Conservation (phyloP, 768 basidiomycete species). For the Termitomyces sp. region DNA sequence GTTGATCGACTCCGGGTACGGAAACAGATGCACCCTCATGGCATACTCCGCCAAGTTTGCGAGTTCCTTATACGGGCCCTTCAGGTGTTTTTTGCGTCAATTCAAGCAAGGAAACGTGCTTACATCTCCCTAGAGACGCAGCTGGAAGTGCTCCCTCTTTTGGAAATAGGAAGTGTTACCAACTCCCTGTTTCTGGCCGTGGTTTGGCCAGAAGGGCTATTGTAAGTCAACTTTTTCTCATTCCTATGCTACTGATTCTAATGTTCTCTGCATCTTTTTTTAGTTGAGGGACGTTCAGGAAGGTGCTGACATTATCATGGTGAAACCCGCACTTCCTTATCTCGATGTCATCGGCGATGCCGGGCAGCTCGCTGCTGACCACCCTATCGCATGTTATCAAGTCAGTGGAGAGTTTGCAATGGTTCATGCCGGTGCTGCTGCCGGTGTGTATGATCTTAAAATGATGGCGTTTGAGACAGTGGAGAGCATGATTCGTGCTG, state of each 20-base stretch:
- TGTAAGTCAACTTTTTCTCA: conserved; percentile 40
- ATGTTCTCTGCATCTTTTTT: neutral
- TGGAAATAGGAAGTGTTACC: conserved; percentile 97
- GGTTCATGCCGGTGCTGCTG: conserved; percentile 89
- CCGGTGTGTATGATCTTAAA: conserved; percentile 89
- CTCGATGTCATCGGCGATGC: conserved; percentile 95
- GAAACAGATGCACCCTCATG: conserved; percentile 91
- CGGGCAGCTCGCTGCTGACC: conserved; percentile 71
- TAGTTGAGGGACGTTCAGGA: conserved; percentile 85
- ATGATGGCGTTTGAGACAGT: conserved; percentile 93
- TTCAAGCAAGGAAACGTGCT: neutral
- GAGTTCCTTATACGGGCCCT: conserved; percentile 91
- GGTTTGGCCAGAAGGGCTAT: conserved; percentile 93
- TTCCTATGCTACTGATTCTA: conserved; percentile 1
- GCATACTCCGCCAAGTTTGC: conserved; percentile 98
- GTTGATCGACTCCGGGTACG: conserved; percentile 78
- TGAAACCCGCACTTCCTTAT: conserved; percentile 94
- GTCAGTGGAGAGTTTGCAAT: conserved; percentile 98
- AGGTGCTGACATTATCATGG: conserved; percentile 99
- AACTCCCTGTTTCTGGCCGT: conserved; percentile 83
- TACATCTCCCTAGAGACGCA: conserved; percentile 67
- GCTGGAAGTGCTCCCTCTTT: conserved; percentile 94
- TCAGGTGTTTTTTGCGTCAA: conserved; percentile 49
- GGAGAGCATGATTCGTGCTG: conserved; percentile 90
- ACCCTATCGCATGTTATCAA: conserved; percentile 95